Conservation (phyloP, 805 yeast species). For the Wickerhamiella alocasiicola region DNA sequence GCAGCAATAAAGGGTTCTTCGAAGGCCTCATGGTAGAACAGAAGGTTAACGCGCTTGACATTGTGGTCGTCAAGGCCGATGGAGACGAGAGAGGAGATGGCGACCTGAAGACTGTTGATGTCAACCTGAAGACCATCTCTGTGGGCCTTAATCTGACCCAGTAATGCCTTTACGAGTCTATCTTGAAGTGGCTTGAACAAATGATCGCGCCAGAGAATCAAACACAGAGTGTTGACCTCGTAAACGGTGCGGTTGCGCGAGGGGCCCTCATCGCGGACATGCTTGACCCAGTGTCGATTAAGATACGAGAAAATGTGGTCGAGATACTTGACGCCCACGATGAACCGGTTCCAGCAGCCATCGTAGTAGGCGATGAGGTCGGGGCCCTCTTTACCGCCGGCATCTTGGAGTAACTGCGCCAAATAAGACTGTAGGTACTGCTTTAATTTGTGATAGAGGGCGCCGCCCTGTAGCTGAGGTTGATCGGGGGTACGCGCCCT, state of each 20-base stretch:
- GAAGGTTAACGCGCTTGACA: constrained; percentile 68
- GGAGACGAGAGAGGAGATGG: constrained; percentile 75
- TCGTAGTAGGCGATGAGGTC: constrained; percentile 68
- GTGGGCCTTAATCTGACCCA: constrained; percentile 63
- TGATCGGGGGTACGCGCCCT: constrained; percentile 17
- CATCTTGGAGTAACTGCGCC: constrained; percentile 19
- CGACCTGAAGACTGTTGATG: constrained; percentile 50
- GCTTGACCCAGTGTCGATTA: constrained; percentile 95
- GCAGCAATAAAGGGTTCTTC: constrained; percentile 64
- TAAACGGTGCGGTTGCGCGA: constrained; percentile 55
- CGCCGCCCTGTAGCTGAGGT: constrained; percentile 67
- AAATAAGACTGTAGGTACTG: constrained; percentile 49
- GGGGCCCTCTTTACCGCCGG: constrained; percentile 13
- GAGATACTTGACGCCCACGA: constrained; percentile 82
- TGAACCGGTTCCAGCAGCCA: constrained; percentile 74
- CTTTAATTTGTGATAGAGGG: constrained; percentile 62
- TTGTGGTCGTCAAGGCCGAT: constrained; percentile 88
- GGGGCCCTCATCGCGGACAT: constrained; percentile 81
- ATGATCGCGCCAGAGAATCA: constrained; percentile 76
- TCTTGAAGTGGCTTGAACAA: constrained; percentile 60
- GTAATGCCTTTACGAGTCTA: constrained; percentile 52
- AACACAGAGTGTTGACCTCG: constrained; percentile 81
- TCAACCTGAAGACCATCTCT: constrained; percentile 68
- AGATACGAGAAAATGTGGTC: constrained; percentile 91
- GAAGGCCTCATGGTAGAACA: constrained; percentile 68